A percentile compares a stretch with the other conserved stretches of the same genome.
Evolutionary conservation across 2,329 filamentous ascomycete species (phyloP).

Genomic region (Blumeria hordei): DNA sequence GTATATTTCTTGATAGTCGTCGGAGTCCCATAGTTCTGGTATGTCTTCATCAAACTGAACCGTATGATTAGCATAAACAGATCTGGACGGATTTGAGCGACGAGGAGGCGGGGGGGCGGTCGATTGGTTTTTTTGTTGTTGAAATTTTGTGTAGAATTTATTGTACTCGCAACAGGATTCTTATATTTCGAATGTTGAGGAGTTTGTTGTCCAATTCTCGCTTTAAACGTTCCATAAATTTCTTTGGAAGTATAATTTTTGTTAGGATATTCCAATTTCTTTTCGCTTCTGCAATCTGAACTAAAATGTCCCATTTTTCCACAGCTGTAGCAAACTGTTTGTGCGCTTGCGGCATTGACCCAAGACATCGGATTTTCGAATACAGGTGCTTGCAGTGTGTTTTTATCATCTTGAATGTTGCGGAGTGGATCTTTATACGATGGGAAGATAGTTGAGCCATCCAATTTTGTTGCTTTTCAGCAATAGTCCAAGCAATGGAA

Average conservation of each 20-base stretch:
- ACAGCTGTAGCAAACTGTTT: background rate
- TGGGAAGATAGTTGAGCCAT: background rate
- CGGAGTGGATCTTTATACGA: background rate
- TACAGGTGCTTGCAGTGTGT: background rate
- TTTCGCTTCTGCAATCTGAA: background rate
- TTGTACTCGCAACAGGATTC: background rate
- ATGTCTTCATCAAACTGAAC: background rate
- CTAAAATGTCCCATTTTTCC: background rate
- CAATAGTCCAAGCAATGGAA: background rate
- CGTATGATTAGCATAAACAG: background rate
- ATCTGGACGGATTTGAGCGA: background rate
- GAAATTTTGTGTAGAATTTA: background rate
- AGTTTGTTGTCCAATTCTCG: background rate
- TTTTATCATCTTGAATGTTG: background rate
- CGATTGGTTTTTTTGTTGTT: background rate
- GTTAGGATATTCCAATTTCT: background rate
- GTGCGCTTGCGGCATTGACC: background rate
- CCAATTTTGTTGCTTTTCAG: background rate
- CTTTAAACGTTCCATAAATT: background rate
- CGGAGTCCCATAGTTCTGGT: background rate
- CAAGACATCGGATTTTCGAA: background rate
- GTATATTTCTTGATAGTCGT: background rate
- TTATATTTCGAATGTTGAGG: background rate
- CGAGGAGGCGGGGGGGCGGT: background rate
- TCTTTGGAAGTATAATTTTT: background rate